Conservation (phyloP, 169 alveolate species). For the Cryptosporidium viatorum region DNA sequence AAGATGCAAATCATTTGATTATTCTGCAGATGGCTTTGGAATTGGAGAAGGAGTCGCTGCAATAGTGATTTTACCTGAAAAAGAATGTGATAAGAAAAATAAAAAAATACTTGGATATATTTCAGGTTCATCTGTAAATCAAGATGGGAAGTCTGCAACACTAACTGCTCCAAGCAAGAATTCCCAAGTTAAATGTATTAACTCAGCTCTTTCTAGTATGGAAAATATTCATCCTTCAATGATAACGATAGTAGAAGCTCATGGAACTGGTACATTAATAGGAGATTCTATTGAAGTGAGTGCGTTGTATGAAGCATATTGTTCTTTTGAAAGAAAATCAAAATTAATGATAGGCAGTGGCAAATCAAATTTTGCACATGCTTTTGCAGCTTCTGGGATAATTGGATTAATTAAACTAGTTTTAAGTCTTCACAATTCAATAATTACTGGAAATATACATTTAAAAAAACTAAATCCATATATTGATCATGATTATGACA, state of each 20-base stretch:
- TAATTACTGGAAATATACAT: constrained; percentile 49
- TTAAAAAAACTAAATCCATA: constrained; percentile 47
- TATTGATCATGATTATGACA: background rate
- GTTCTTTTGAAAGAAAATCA: constrained; percentile 33
- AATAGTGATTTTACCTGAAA: constrained; percentile 73
- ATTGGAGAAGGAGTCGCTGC: constrained; percentile 84
- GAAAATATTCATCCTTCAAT: constrained; percentile 43
- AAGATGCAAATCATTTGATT: constrained; percentile 83
- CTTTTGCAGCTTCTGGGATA: constrained; percentile 67
- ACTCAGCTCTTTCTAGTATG: constrained; percentile 31
- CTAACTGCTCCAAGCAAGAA: constrained; percentile 46
- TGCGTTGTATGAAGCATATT: constrained; percentile 65
- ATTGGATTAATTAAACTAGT: constrained; percentile 54
- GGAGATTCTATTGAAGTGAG: constrained; percentile 64
- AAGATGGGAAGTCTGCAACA: constrained; percentile 52
- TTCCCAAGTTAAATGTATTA: constrained; percentile 49
- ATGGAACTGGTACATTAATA: constrained; percentile 66
- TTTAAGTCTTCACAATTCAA: constrained; percentile 22
- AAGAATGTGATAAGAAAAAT: constrained; percentile 8
- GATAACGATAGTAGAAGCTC: constrained; percentile 48
- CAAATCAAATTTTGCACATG: constrained; percentile 39
- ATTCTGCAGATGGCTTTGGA: constrained; percentile 82
- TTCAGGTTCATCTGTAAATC: constrained; percentile 62
- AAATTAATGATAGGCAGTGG: constrained; percentile 47
- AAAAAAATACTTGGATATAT: constrained; percentile 34